Percentiles rank a stretch among this genome's conserved stretches.
Conservation (phyloP, 345 rosid genomes). For the Citrus hindsii region DNA sequence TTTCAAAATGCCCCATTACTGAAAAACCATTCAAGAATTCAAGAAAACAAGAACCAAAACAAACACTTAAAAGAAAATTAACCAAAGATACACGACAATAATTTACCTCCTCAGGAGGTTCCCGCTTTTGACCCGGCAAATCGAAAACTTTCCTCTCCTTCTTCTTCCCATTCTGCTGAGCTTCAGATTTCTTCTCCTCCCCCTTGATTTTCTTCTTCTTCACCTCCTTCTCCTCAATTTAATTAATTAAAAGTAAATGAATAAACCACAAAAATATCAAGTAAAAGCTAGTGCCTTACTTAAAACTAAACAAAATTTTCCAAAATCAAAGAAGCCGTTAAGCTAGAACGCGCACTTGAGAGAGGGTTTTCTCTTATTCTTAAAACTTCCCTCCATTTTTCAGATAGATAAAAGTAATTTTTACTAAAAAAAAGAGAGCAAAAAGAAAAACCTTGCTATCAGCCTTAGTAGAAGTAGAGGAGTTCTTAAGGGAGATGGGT, state of each 20-base stretch:
- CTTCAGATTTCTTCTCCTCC: slow-evolving; percentile 31
- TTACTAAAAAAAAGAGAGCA: too few species aligned
- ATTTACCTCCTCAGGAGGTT: slow-evolving; percentile 73
- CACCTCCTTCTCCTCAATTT: slow-evolving; percentile 35
- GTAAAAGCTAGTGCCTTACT: not conserved
- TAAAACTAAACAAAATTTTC: not conserved
- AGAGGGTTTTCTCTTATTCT: not conserved
- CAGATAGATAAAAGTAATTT: not conserved
- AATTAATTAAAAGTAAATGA: slow-evolving; percentile 2
- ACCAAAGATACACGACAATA: not conserved
- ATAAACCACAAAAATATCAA: not conserved
- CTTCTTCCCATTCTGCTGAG: slow-evolving; percentile 41
- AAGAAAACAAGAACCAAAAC: not conserved
- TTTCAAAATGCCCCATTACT: slow-evolving; percentile 14
- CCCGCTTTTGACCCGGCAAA: slow-evolving; percentile 92
- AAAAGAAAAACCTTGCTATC: slow-evolving; percentile 39
- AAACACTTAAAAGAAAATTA: not conserved
- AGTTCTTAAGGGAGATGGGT: slow-evolving; percentile 40
- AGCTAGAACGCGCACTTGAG: not conserved
- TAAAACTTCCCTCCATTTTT: not conserved
- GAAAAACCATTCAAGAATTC: not conserved
- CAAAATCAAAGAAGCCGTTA: not conserved
- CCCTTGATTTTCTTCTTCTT: slow-evolving; percentile 37
- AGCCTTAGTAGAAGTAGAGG: slow-evolving; percentile 32
- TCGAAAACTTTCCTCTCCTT: slow-evolving; percentile 75